Evolutionary conservation across 768 basidiomycete genomes (phyloP).

Genomic region (Neoboletus subvelutipes): DNA sequence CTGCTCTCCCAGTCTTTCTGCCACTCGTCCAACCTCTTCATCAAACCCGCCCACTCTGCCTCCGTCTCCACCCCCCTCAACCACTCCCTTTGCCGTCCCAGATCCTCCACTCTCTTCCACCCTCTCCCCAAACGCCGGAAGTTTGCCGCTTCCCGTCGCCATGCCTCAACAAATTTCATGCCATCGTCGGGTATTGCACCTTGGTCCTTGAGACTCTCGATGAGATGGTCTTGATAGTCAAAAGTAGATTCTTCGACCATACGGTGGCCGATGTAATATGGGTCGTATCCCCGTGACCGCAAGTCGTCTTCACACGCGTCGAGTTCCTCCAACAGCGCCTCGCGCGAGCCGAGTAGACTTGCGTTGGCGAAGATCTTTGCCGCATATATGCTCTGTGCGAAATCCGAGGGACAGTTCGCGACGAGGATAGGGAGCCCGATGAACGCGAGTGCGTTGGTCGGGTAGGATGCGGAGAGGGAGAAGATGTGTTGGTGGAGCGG

Average conservation of each 20-base stretch:
- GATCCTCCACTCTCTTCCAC: constrained; percentile 47
- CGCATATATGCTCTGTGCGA: constrained; percentile 50
- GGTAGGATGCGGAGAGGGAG: constrained; percentile 46
- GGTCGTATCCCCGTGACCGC: constrained; percentile 45
- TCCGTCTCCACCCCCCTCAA: constrained; percentile 50
- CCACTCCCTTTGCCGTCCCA: constrained; percentile 43
- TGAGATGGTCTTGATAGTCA: constrained; percentile 42
- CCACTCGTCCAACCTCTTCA: constrained; percentile 48
- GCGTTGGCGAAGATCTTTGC: constrained; percentile 46
- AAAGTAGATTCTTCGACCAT: constrained; percentile 35
- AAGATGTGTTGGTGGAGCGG: constrained; percentile 56
- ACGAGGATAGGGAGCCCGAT: constrained; percentile 51
- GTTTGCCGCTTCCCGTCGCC: constrained; percentile 40
- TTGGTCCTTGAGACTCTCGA: constrained; percentile 9
- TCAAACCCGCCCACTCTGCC: constrained; percentile 49
- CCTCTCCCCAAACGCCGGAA: constrained; percentile 37
- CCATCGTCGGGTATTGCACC: constrained; percentile 43
- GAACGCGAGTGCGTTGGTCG: constrained; percentile 53
- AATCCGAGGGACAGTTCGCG: constrained; percentile 47
- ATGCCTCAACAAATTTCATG: constrained; percentile 47
- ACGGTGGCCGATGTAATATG: constrained; percentile 48
- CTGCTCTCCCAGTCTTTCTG: constrained; percentile 52
- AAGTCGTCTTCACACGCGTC: constrained; percentile 40
- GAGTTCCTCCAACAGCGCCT: constrained; percentile 41
- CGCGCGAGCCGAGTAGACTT: constrained; percentile 40